Conservation (phyloP, 805 yeast species). For the Hemisphaericaspora nanyangensis region DNA sequence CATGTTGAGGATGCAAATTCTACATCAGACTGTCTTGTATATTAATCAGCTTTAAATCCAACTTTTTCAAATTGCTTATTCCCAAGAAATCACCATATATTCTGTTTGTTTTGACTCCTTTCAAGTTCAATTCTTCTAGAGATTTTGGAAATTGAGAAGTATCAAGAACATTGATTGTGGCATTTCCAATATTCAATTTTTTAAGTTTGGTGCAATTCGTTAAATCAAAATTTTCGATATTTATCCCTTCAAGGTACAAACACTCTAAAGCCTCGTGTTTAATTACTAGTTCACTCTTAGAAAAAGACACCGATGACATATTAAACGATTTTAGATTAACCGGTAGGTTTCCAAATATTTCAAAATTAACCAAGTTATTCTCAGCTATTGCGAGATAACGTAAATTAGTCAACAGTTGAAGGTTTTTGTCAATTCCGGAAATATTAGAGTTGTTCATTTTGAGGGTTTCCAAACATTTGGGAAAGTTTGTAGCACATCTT, state of each 20-base stretch:
- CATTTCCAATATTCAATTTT: not conserved
- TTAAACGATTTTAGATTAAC: not conserved
- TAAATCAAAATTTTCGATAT: not conserved
- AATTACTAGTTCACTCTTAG: not conserved
- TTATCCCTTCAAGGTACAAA: not conserved
- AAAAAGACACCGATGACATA: not conserved
- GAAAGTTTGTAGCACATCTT: not conserved
- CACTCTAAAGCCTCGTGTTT: not conserved
- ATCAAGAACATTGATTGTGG: not conserved
- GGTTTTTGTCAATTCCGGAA: not conserved
- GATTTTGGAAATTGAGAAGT: not conserved
- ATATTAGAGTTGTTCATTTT: too few species aligned
- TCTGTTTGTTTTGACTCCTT: not conserved
- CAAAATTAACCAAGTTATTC: not conserved
- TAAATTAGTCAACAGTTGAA: not conserved
- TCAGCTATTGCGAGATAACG: not conserved
- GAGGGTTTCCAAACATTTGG: not conserved
- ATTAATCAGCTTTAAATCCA: too few species aligned
- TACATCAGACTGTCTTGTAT: too few species aligned
- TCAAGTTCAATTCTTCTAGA: not conserved
- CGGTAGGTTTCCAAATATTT: not conserved
- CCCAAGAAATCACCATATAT: not conserved
- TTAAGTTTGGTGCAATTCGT: not conserved
- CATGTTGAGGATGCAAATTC: too few species aligned
- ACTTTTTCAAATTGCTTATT: not conserved